Percentiles rank a stretch among this genome's conserved stretches.
These are phyloP conservation scores for Saturnispora serradocipensis DNA, from an alignment of 805 yeast genomes.

Conservation along the genomic window DNA sequence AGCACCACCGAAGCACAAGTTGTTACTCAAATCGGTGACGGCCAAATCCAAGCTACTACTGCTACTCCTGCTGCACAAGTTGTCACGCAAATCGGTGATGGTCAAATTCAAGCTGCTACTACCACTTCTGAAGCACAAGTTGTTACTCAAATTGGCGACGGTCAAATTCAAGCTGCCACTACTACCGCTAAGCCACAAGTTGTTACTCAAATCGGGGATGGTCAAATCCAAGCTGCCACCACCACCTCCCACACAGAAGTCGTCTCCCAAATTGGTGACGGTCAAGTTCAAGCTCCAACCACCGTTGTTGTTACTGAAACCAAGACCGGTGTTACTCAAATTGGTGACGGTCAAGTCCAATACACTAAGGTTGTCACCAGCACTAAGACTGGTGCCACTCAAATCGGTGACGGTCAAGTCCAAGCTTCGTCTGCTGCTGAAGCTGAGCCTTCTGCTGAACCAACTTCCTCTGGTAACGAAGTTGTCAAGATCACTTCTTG, in stretches of 20 bases:
- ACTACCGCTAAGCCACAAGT: slow-evolving; percentile 9
- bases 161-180: slow-evolving; percentile 28
- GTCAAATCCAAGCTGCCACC: slow-evolving; percentile 35
- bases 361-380: slow-evolving; percentile 28
- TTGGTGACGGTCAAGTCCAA: slow-evolving; percentile 48
- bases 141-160: slow-evolving; percentile 41
- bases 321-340: slow-evolving; percentile 32
- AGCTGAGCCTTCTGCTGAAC: slow-evolving; percentile 20
- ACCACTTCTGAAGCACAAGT: slow-evolving; percentile 16
- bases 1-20: slow-evolving; percentile 8
- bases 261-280: slow-evolving; percentile 22
- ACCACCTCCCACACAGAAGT: slow-evolving; percentile 19
- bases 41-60: slow-evolving; percentile 36
- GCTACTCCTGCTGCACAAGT: slow-evolving; percentile 16
- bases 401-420: slow-evolving; percentile 31
- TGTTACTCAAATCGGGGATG: slow-evolving; percentile 28
- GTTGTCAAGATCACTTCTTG: slow-evolving; percentile 26
- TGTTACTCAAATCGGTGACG: slow-evolving; percentile 25
- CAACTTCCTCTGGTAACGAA: slow-evolving; percentile 12
- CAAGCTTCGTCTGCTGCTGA: slow-evolving; percentile 30
- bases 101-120: slow-evolving; percentile 36
- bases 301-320: slow-evolving; percentile 31
- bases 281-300: slow-evolving; percentile 22
- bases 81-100: slow-evolving; percentile 39
- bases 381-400: slow-evolving; percentile 27